A percentile compares a stretch with the other conserved stretches of the same genome.
Conservation (phyloP, 306 rosid genomes). For the Sechiopsis laciniata region DNA sequence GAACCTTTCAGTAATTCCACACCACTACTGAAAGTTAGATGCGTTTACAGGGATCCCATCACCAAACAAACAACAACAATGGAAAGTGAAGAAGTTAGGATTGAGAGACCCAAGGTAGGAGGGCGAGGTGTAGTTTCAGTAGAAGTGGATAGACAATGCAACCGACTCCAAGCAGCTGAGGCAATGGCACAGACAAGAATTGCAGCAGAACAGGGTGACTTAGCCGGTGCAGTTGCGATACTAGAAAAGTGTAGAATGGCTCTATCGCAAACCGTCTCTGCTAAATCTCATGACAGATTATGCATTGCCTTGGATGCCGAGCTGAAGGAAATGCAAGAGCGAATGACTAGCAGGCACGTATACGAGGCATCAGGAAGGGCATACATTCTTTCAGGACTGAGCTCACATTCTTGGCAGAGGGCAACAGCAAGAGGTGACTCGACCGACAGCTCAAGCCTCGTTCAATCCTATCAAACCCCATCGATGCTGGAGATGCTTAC, state of each 20-base stretch:
- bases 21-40: conserved; percentile 65
- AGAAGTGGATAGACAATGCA: conserved; percentile 87
- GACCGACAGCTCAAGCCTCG: conserved; percentile 77
- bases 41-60: conserved; percentile 71
- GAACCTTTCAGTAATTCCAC: conserved; percentile 43
- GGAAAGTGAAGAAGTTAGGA: conserved; percentile 65
- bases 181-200: conserved; percentile 77
- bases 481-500: conserved; percentile 95
- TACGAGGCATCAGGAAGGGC: conserved; percentile 98
- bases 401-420: conserved; percentile 99
- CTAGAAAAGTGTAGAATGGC: conserved; percentile 71
- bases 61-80: conserved; percentile 49
- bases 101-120: conserved; percentile 50
- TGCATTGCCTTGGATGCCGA: conserved; percentile 90
- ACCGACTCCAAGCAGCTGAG: conserved; percentile 88
- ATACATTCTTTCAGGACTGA: conserved; percentile 87
- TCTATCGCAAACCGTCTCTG: conserved; percentile 54
- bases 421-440: conserved; percentile 98
- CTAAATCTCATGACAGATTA: conserved; percentile 59
- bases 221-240: conserved; percentile 52
- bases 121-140: conserved; percentile 58
- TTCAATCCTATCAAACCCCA: conserved; percentile 88
- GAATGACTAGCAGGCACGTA: conserved; percentile 89
- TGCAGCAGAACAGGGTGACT: conserved; percentile 77
- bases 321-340: conserved; percentile 94